A percentile compares a stretch with the other conserved stretches of the same genome.
Evolutionary conservation across 495 filamentous ascomycete species (phyloP).

Genomic region (Lentithecium fluviatile): DNA sequence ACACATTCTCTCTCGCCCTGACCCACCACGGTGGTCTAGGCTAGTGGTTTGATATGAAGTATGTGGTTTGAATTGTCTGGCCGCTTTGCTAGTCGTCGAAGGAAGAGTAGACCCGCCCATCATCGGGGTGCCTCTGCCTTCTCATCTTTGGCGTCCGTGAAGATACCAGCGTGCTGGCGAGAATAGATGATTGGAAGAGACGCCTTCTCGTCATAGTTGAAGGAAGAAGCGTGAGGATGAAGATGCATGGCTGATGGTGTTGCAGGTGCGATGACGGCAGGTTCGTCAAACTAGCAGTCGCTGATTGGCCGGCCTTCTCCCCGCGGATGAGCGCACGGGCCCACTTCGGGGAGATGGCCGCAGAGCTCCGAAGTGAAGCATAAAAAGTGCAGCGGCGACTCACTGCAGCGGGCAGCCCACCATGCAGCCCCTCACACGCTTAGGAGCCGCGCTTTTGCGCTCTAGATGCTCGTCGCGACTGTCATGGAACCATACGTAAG

Average conservation of each 20-base stretch:
- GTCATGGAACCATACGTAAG: constrained; percentile 31
- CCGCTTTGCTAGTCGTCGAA: too few species aligned
- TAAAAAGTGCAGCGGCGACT: constrained; percentile 1
- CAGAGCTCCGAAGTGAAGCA: constrained; percentile 14
- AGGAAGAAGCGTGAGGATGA: constrained; percentile 41
- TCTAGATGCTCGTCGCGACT: constrained; percentile 14
- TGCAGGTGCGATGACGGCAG: background rate
- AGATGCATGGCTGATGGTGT: constrained; percentile 44
- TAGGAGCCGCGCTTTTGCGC: constrained; percentile 25
- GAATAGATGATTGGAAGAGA: too few species aligned
- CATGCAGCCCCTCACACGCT: constrained; percentile 27
- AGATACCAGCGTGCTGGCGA: too few species aligned
- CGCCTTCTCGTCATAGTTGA: background rate
- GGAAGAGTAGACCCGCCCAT: too few species aligned
- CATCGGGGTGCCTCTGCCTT: too few species aligned
- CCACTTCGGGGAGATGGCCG: constrained; percentile 18
- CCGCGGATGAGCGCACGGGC: constrained; percentile 3
- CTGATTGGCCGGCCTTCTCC: constrained; percentile 14
- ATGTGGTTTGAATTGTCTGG: too few species aligned
- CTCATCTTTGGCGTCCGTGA: too few species aligned
- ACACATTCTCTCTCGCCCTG: too few species aligned
- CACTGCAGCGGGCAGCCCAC: constrained; percentile 8
- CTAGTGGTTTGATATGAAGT: too few species aligned
- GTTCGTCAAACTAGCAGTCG: background rate
- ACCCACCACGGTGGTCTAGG: too few species aligned